A percentile compares a stretch with the other conserved stretches of the same genome.
Conservation (phyloP, 192 early-diverging fungal genomes). For the Gaertneriomyces sp. region DNA sequence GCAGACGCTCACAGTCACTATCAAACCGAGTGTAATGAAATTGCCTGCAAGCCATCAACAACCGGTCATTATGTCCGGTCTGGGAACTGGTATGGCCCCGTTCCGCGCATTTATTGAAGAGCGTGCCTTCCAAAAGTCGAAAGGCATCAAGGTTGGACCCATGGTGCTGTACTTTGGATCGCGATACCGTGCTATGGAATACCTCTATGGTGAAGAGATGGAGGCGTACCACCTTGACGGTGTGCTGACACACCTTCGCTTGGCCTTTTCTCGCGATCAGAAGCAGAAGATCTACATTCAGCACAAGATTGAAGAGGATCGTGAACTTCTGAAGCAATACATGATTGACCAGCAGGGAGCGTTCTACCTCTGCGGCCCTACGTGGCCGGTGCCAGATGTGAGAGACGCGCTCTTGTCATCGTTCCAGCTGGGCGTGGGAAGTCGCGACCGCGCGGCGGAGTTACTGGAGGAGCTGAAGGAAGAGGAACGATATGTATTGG, state of each 20-base stretch:
- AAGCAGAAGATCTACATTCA: slow-evolving; percentile 94
- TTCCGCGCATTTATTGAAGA: slow-evolving; percentile 98
- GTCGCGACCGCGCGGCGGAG: slow-evolving; percentile 59
- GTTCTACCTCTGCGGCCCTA: slow-evolving; percentile 97
- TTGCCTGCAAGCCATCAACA: slow-evolving; percentile 73
- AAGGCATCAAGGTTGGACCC: slow-evolving; percentile 81
- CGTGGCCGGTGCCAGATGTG: slow-evolving; percentile 90
- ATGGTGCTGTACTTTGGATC: slow-evolving; percentile 97
- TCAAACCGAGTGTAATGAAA: slow-evolving; percentile 98
- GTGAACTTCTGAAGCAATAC: slow-evolving; percentile 65
- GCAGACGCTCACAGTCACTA: slow-evolving; percentile 71
- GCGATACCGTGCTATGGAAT: slow-evolving; percentile 88
- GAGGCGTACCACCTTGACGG: slow-evolving; percentile 92
- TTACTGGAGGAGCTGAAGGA: slow-evolving; percentile 89
- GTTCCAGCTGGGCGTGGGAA: slow-evolving; percentile 65
- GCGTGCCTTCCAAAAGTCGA: slow-evolving; percentile 71
- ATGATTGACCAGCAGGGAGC: slow-evolving; percentile 73
- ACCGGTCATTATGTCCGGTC: slow-evolving; percentile 94
- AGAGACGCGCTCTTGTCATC: slow-evolving; percentile 82
- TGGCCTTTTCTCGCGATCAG: slow-evolving; percentile 95
- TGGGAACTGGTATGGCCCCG: slow-evolving; percentile 97
- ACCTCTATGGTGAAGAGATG: slow-evolving; percentile 93
- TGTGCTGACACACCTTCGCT: slow-evolving; percentile 78
- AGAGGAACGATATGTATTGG: slow-evolving; percentile 85
- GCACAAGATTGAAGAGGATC: slow-evolving; percentile 89